Conservation (phyloP, 2,329 filamentous ascomycete genomes). For the Fusarium hainanense region DNA sequence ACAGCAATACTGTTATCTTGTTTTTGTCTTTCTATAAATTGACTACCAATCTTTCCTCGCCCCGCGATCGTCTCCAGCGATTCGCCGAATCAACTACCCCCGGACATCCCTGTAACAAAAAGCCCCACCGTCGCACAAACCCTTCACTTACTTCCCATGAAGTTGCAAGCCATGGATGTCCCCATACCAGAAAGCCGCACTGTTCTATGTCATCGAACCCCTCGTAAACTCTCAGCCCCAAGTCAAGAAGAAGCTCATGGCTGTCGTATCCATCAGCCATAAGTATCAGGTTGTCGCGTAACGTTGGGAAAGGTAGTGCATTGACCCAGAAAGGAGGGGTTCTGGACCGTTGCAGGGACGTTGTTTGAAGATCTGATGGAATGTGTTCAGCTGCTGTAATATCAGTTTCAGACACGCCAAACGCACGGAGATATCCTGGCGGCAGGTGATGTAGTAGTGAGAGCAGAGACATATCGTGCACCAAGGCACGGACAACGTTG, state of each 20-base stretch:
- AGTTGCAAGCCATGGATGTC: background rate
- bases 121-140: background rate
- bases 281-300: background rate
- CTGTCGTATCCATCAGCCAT: background rate
- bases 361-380: background rate
- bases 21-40: background rate
- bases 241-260: background rate
- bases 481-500: background rate
- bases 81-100: background rate
- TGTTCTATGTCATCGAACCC: background rate
- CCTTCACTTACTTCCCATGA: slow-evolving; percentile 2
- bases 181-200: slow-evolving; percentile 1
- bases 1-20: no score
- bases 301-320: background rate
- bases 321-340: background rate
- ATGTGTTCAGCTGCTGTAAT: background rate
- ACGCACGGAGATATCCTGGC: background rate
- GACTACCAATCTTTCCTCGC: background rate
- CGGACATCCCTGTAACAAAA: background rate
- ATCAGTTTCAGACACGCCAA: background rate
- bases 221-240: background rate
- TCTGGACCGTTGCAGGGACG: background rate
- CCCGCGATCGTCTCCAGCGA: background rate
- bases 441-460: background rate
- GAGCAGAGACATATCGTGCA: background rate